Evolutionary conservation across 306 rosid species (phyloP).

Genomic region (Trichosanthes truncata): DNA sequence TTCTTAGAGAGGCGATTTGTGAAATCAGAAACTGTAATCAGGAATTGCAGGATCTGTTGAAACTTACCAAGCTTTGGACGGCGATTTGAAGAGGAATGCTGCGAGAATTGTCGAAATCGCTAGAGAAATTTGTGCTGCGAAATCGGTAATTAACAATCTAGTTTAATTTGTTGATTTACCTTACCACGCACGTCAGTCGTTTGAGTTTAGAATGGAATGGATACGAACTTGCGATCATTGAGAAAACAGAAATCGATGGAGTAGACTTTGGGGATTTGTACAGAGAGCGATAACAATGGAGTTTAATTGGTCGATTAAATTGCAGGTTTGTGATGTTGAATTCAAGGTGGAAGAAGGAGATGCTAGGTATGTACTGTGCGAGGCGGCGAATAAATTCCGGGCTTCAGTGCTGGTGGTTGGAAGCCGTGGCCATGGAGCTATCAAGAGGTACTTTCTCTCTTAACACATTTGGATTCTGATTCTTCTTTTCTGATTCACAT

Average conservation of each 20-base stretch:
- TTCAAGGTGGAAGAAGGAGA: slow-evolving; percentile 67
- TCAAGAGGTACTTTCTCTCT: slow-evolving; percentile 14
- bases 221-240: not conserved
- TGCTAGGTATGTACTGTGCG: slow-evolving; percentile 67
- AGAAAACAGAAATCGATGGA: no score
- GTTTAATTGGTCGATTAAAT: not conserved
- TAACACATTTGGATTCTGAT: no score
- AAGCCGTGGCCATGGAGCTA: slow-evolving; percentile 63
- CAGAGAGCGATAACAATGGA: not conserved
- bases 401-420: slow-evolving; percentile 67
- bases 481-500: no score
- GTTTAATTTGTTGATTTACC: not conserved
- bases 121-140: not conserved
- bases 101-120: not conserved
- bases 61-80: not conserved
- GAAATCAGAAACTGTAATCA: not conserved
- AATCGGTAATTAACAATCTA: not conserved
- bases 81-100: not conserved
- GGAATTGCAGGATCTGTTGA: not conserved
- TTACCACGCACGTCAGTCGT: not conserved
- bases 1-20: not conserved
- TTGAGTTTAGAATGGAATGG: not conserved
- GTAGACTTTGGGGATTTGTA: no score
- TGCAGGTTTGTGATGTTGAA: slow-evolving; percentile 27
- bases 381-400: slow-evolving; percentile 54